Conservation (phyloP, 176 grass and related monocot genomes). For the Rhynchospora tenuis region DNA sequence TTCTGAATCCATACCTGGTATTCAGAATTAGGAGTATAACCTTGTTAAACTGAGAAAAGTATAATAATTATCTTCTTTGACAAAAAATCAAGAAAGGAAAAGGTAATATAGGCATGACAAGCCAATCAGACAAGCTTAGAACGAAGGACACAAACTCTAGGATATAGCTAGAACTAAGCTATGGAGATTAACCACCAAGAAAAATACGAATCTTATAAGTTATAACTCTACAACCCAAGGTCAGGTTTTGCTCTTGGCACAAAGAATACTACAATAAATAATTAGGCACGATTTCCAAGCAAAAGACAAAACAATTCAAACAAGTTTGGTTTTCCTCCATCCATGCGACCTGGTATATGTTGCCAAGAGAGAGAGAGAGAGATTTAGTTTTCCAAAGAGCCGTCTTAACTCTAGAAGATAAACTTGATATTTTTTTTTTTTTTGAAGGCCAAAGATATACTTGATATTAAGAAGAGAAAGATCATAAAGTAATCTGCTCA, state of each 20-base stretch:
- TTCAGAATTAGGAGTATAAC: neutral
- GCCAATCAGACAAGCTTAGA: neutral
- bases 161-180: neutral
- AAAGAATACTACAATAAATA: neutral
- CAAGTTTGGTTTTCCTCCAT: neutral
- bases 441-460: neutral
- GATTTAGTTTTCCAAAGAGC: too few relatives aligned
- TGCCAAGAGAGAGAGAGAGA: too few relatives aligned
- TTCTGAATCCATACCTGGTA: neutral
- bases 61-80: neutral
- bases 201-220: neutral
- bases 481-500: neutral
- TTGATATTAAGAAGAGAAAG: neutral
- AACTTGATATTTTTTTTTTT: too few relatives aligned
- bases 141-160: neutral
- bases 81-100: conserved; percentile 2
- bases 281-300: neutral
- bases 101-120: neutral
- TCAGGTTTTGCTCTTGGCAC: neutral
- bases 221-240: neutral
- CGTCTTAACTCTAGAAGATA: too few relatives aligned
- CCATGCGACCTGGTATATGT: too few relatives aligned
- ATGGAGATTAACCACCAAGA: neutral
- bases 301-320: neutral
- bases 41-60: neutral